These are phyloP conservation scores for Boletus rubropictus DNA, from an alignment of 768 basidiomycete species.

Conservation along the genomic window DNA sequence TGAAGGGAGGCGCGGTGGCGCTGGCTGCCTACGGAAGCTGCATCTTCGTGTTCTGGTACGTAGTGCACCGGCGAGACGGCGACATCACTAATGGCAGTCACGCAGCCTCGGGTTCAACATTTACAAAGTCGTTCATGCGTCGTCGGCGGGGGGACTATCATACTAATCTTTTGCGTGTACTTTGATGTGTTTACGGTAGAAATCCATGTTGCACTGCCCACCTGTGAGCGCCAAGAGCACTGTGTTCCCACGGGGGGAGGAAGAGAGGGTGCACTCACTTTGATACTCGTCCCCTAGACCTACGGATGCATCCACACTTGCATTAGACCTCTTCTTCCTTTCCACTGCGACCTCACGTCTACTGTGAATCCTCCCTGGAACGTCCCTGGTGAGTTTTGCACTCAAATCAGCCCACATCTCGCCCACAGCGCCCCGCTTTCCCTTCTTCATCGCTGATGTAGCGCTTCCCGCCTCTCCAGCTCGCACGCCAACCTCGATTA, in stretches of 20 bases:
- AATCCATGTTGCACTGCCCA: constrained; percentile 6
- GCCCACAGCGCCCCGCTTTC: not conserved
- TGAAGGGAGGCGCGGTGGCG: constrained; percentile 57
- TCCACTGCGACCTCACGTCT: constrained; percentile 2
- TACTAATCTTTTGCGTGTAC: constrained; percentile 1
- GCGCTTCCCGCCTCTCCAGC: not conserved
- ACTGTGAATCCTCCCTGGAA: constrained; percentile 3
- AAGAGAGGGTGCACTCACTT: not conserved
- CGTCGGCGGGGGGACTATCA: constrained; percentile 2
- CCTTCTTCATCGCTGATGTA: not conserved
- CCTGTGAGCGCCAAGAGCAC: not conserved
- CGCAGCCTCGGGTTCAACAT: constrained; percentile 74
- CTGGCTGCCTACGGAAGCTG: constrained; percentile 69
- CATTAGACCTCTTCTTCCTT: constrained; percentile 13
- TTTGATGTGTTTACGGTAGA: constrained; percentile 1
- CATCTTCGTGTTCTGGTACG: constrained; percentile 88
- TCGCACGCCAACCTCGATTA: constrained; percentile 8
- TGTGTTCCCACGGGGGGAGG: constrained; percentile 25
- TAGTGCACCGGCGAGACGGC: not conserved
- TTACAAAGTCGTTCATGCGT: constrained; percentile 50
- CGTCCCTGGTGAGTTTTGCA: not conserved
- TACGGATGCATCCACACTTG: constrained; percentile 24
- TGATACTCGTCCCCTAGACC: constrained; percentile 27
- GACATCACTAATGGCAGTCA: constrained; percentile 3
- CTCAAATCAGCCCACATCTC: constrained; percentile 8